phyloP scores from a whole-genome alignment of 768 basidiomycete genomes.

The Calocera cornea region DNA sequence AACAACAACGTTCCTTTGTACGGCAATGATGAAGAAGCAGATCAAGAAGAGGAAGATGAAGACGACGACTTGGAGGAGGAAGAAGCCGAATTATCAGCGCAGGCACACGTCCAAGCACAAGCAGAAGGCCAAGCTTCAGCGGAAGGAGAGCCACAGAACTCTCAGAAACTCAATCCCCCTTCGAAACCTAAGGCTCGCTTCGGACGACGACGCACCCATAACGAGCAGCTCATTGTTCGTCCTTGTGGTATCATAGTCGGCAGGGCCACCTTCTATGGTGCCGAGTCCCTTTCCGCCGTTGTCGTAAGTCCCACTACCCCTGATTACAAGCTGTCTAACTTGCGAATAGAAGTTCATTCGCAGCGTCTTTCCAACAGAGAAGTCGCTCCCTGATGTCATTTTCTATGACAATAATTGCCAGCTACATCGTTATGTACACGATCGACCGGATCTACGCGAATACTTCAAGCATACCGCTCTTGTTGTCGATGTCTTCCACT shows the following conservation, averaged over 20 bases:
- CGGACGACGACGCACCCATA: not conserved
- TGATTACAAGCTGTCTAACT: not conserved
- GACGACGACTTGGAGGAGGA: no score
- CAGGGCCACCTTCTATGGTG: slow-evolving; percentile 3
- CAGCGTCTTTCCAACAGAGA: not conserved
- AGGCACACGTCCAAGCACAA: no score
- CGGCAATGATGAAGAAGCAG: no score
- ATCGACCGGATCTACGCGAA: slow-evolving; percentile 14
- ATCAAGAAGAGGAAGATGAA: no score
- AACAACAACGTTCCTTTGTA: no score
- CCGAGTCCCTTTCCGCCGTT: not conserved
- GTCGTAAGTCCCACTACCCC: not conserved
- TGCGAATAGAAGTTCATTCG: not conserved
- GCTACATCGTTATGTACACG: slow-evolving; percentile 6
- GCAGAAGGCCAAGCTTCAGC: not conserved
- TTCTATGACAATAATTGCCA: slow-evolving; percentile 18
- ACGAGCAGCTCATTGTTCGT: slow-evolving; percentile 7
- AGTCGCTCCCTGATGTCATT: not conserved
- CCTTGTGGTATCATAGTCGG: slow-evolving; percentile 7
- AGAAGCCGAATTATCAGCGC: no score
- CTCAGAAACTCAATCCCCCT: not conserved
- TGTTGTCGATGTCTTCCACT: slow-evolving; percentile 29
- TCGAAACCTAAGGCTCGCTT: not conserved
- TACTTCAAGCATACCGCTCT: slow-evolving; percentile 8
- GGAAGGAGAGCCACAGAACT: not conserved